Percentiles rank a stretch among this genome's conserved stretches.
Evolutionary conservation across 306 rosid species (phyloP).

Genomic region (Trichosanthes cucumerina): DNA sequence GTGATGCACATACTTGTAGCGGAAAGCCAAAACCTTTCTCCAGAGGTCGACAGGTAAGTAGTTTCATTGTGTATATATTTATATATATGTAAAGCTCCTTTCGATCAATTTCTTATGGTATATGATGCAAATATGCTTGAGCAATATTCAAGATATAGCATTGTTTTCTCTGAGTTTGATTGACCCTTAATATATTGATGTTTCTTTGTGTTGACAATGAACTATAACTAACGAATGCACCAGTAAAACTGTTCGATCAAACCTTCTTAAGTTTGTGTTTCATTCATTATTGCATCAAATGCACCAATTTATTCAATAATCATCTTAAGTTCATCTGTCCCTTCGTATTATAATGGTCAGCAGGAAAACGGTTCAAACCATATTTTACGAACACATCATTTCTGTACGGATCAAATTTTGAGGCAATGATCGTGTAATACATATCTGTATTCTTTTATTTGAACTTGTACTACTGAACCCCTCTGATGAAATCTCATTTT

Average conservation of each 20-base stretch:
- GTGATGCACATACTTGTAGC: constrained; percentile 81
- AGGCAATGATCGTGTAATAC: not conserved
- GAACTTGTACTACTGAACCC: not conserved
- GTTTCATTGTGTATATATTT: not conserved
- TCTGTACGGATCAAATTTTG: not conserved
- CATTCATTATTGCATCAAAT: not conserved
- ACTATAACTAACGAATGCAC: not conserved
- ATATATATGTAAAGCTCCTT: not conserved
- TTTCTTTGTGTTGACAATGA: not conserved
- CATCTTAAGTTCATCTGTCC: not conserved
- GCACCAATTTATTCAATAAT: not conserved
- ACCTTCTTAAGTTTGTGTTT: not conserved
- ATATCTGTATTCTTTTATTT: not conserved
- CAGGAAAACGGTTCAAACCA: not conserved
- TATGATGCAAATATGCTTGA: not conserved
- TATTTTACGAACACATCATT: not conserved
- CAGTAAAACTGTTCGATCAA: not conserved
- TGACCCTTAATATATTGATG: not conserved
- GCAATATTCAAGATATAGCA: not conserved
- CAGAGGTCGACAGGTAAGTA: constrained; percentile 72
- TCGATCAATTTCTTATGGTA: not conserved
- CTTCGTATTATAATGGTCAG: too few relatives aligned
- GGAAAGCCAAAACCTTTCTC: constrained; percentile 70
- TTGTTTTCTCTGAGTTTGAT: not conserved
- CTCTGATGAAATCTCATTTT: not conserved